Evolutionary conservation across 2,329 filamentous ascomycete genomes (phyloP), one percentile per base, ranked within the genome.

Genomic region (Aspergillus arachidicola): DNA sequence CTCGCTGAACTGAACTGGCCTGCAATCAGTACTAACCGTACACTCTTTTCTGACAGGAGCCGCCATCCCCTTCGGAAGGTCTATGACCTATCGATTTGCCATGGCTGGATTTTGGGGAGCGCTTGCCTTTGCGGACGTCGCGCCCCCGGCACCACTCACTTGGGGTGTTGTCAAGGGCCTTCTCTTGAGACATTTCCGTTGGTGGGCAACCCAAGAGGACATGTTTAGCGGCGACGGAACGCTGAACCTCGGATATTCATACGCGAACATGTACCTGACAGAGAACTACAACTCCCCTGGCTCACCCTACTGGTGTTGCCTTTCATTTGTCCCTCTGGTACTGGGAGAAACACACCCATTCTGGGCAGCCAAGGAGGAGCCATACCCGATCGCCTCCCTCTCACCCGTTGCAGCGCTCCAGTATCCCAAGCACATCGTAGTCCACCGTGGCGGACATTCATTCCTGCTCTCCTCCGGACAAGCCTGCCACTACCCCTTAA

Each of bases 71-170:
- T 94, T 93, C 68, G 91, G 91, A 4, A 86, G 91, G 55, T 92
- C 89, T 58, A 85, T 94, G 57, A 91, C 90, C 7, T 94, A 94
- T 75, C 86, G 91, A n/a, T 94, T 93, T 75, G 91, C 90, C 56
- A 93, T 93, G 88, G 88, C 90, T n/a, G 90, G 88, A 0, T 94
- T 94, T 79, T 94, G 91, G 91, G 89, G 90, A 14, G 89, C 91
- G 0, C 78, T 93, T 32, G 91, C 90, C 1, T 93, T 92, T 70
- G 90, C 91, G 4, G 88, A 88, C 67, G 88, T 93, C 57, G 89
- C 92, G 59, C 83, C 93, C 6, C 90, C 91, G 0, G 83, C 82
- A 9, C 90, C 91, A 0, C 79, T 94, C 59, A 90, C 88, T 2
- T 93, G 91, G 90, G 91, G 91, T 3, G 89, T 91, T 69, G 88